Percentiles rank a stretch among this genome's conserved stretches.
phyloP scores from a whole-genome alignment of 176 grass and related monocot genomes.

The Triticum dicoccoides region DNA sequence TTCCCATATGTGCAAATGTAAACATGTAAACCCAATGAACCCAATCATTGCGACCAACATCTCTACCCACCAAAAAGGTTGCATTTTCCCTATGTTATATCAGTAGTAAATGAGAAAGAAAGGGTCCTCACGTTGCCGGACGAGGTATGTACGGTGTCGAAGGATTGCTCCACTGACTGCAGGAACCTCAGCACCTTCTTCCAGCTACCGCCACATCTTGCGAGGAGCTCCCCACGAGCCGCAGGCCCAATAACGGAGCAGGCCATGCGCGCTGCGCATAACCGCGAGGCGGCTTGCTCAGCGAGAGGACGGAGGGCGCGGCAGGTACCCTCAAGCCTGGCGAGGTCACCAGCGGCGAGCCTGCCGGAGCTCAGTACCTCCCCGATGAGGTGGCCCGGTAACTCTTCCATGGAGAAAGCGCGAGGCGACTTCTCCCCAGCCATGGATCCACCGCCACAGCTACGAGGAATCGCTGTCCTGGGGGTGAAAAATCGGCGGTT shows the following conservation, averaged over 20 bases:
- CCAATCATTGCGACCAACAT: not conserved
- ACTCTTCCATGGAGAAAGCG: constrained; percentile 74
- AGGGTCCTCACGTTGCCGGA: constrained; percentile 68
- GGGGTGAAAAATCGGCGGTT: not conserved
- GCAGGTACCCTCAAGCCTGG: constrained; percentile 75
- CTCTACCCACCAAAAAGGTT: not conserved
- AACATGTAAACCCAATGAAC: not conserved
- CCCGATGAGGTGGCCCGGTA: constrained; percentile 72
- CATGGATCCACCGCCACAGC: constrained; percentile 36
- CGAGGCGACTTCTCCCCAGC: constrained; percentile 51
- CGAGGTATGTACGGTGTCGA: constrained; percentile 64
- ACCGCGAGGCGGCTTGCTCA: constrained; percentile 72
- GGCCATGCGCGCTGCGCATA: constrained; percentile 50
- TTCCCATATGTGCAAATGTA: not conserved
- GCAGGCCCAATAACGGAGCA: constrained; percentile 45
- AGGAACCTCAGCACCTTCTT: constrained; percentile 97
- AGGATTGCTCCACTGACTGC: constrained; percentile 83
- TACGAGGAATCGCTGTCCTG: not conserved
- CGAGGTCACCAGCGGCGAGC: constrained; percentile 66
- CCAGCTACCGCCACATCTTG: constrained; percentile 78
- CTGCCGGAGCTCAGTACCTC: constrained; percentile 80
- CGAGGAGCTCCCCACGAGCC: constrained; percentile 52
- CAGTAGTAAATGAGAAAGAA: not conserved
- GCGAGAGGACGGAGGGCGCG: constrained; percentile 64
- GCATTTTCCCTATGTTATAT: not conserved